These are phyloP conservation scores for Trapa bicornis DNA, from an alignment of 345 rosid species.

Conservation along the genomic window DNA sequence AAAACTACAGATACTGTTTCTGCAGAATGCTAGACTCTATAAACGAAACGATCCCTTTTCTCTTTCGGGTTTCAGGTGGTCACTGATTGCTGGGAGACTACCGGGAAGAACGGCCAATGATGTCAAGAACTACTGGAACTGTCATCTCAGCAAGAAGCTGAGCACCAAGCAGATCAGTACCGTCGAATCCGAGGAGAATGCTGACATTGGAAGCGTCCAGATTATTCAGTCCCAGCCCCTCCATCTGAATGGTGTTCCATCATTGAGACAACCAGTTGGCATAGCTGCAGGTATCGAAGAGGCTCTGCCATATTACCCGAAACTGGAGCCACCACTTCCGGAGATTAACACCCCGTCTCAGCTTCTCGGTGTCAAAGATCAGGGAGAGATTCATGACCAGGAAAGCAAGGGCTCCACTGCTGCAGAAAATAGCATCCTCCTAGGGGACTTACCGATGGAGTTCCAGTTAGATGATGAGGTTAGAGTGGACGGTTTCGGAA, in stretches of 20 bases:
- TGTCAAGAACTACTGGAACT: constrained; percentile 31
- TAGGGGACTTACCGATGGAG: constrained; percentile 7
- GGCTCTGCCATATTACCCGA: neutral
- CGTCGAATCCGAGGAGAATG: neutral
- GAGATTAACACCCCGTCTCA: neutral
- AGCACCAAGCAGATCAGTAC: constrained; percentile 3
- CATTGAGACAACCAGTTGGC: neutral
- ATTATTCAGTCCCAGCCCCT: constrained; percentile 4
- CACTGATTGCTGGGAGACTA: constrained; percentile 23
- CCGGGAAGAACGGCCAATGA: constrained; percentile 25
- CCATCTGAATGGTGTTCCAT: neutral
- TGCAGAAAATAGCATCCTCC: constrained; percentile 4
- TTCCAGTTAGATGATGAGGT: constrained; percentile 15
- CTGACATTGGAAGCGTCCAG: neutral
- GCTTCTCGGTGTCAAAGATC: neutral
- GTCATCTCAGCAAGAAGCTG: constrained; percentile 22
- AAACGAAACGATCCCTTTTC: too few species aligned
- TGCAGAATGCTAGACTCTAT: too few species aligned
- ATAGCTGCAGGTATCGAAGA: neutral
- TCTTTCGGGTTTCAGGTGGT: constrained; percentile 21
- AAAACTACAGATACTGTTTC: too few species aligned
- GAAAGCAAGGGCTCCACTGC: neutral
- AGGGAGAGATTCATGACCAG: neutral
- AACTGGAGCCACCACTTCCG: neutral
- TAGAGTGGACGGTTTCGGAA: constrained; percentile 6